phyloP scores from a whole-genome alignment of 108 stramenopile genomes.

The Hondaea fermentalgiana region DNA sequence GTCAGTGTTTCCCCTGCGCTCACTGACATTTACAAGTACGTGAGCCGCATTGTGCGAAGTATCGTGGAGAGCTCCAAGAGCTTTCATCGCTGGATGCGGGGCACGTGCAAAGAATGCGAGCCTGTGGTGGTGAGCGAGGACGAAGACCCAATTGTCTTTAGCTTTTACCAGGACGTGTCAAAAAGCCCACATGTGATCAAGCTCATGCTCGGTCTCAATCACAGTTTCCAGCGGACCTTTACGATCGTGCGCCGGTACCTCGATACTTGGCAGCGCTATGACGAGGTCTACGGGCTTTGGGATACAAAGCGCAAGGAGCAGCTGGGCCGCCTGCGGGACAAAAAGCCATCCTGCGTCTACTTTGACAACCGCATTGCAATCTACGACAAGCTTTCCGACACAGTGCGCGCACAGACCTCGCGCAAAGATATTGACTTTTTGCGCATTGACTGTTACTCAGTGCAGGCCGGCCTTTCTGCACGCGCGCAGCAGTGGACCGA shows the following conservation, averaged over 20 bases:
- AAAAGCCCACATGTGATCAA: constrained; percentile 48
- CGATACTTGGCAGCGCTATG: constrained; percentile 50
- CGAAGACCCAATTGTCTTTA: constrained; percentile 51
- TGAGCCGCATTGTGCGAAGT: constrained; percentile 37
- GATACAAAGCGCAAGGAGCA: constrained; percentile 38
- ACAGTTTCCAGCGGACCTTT: constrained; percentile 35
- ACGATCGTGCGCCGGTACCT: constrained; percentile 38
- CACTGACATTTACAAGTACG: constrained; percentile 49
- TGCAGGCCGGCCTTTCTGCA: constrained; percentile 39
- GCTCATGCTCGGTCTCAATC: constrained; percentile 43
- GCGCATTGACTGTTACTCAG: constrained; percentile 47
- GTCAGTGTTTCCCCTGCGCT: constrained; percentile 48
- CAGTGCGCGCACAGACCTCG: constrained; percentile 21
- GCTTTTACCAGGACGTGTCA: constrained; percentile 53
- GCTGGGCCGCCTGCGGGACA: constrained; percentile 47
- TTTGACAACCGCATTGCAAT: constrained; percentile 42
- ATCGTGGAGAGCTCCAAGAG: constrained; percentile 46
- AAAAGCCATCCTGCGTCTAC: constrained; percentile 33
- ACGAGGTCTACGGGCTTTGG: constrained; percentile 54
- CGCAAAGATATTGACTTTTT: constrained; percentile 53
- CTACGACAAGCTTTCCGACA: constrained; percentile 35
- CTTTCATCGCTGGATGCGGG: constrained; percentile 60
- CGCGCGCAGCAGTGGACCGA: constrained; percentile 47
- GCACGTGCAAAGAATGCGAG: constrained; percentile 50
- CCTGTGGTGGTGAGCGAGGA: constrained; percentile 38